phyloP scores from a whole-genome alignment of 2,329 filamentous ascomycete genomes.

The Trichophaea hybrida region DNA sequence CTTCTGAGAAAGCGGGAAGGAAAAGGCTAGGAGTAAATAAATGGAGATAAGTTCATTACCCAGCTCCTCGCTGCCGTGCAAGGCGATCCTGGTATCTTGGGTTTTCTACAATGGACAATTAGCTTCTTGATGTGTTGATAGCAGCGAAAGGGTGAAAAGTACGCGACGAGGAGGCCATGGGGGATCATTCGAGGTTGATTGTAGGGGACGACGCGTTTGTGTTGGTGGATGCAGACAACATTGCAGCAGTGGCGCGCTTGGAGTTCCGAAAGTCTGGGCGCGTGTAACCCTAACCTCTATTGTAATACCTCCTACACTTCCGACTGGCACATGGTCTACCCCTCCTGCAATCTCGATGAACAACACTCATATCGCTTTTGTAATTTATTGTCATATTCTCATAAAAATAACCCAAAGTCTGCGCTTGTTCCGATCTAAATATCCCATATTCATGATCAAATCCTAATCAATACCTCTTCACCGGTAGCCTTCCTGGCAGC shows the following conservation, averaged over 20 bases:
- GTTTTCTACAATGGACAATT: constrained; percentile 8
- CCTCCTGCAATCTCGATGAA: no score
- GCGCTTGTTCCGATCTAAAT: not conserved
- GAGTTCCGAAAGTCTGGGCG: no score
- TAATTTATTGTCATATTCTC: no score
- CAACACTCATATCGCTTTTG: no score
- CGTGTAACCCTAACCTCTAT: no score
- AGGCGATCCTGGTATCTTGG: constrained; percentile 14
- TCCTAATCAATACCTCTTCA: constrained; percentile 2
- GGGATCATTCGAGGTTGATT: not conserved
- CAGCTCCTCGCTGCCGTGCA: constrained; percentile 19
- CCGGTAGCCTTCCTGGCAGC: constrained; percentile 29
- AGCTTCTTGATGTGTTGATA: not conserved
- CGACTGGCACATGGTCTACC: no score
- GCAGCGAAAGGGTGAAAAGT: constrained; percentile 12
- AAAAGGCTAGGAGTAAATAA: not conserved
- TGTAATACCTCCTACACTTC: no score
- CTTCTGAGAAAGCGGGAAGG: not conserved
- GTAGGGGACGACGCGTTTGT: not conserved
- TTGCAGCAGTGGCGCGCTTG: no score
- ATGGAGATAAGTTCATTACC: constrained; percentile 6
- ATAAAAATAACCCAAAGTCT: no score
- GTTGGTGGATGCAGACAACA: not conserved
- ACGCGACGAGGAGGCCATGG: not conserved
- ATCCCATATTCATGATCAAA: not conserved